Conservation (phyloP, 495 filamentous ascomycete genomes). For the Amphirosellinia nigrospora region DNA sequence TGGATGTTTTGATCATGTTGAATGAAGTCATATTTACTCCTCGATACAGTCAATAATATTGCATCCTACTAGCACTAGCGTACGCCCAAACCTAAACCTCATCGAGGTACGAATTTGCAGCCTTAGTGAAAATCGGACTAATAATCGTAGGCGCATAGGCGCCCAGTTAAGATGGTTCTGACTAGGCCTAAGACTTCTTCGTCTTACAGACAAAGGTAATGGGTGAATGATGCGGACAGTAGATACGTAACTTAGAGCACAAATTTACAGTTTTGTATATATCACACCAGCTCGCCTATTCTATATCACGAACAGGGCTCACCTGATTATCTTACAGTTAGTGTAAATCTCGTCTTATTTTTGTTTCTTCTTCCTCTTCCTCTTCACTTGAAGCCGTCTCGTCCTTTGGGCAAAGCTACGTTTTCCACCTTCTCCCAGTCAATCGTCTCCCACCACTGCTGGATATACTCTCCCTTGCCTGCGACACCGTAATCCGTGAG, state of each 20-base stretch:
- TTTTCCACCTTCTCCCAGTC: conserved; percentile 79
- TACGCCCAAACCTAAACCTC: not conserved
- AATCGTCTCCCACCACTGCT: conserved; percentile 84
- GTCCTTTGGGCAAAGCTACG: conserved; percentile 19
- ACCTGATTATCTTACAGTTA: conserved; percentile 38
- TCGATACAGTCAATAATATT: not conserved
- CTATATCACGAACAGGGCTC: conserved; percentile 9
- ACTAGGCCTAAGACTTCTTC: not conserved
- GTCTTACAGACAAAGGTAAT: not conserved
- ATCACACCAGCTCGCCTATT: conserved; percentile 16
- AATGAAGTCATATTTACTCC: not conserved
- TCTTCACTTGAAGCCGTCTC: not conserved
- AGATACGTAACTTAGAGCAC: conserved; percentile 4
- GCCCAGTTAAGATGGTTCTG: not conserved
- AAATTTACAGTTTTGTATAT: conserved; percentile 26
- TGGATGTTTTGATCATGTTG: not conserved
- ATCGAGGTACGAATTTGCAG: not conserved
- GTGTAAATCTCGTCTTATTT: not conserved
- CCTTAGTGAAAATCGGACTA: not conserved
- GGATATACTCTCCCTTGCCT: conserved; percentile 77
- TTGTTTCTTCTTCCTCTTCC: not conserved
- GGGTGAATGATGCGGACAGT: not conserved
- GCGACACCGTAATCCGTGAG: conserved; percentile 80
- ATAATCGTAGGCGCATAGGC: not conserved
- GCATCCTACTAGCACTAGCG: not conserved